Evolutionary conservation across 306 rosid genomes (phyloP).

Genomic region (Rosa chinensis): DNA sequence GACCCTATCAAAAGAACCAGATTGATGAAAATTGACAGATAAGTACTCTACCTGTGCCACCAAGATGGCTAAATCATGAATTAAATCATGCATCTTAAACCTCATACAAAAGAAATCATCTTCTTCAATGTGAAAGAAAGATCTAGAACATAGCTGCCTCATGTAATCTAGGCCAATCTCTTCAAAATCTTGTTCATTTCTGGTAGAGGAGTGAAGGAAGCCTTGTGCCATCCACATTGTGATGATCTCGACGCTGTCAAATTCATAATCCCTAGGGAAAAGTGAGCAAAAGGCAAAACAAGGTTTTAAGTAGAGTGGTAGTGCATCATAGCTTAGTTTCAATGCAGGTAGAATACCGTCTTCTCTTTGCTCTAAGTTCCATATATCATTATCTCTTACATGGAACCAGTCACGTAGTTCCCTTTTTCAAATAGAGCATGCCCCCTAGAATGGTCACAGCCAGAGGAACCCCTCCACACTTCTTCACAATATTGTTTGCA

Average conservation of each 20-base stretch:
- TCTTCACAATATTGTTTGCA: background rate
- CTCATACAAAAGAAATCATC: background rate
- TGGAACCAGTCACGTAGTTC: background rate
- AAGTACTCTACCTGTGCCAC: conserved; percentile 14
- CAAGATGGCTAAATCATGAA: conserved; percentile 28
- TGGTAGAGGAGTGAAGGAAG: conserved; percentile 13
- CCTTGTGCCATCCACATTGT: conserved; percentile 33
- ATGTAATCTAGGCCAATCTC: conserved; percentile 17
- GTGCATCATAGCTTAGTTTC: conserved; percentile 28
- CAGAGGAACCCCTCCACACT: background rate
- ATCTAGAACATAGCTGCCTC: conserved; percentile 22
- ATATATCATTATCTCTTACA: background rate
- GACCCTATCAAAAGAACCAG: background rate
- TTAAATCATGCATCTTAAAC: conserved; percentile 24
- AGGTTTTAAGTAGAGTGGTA: conserved; percentile 23
- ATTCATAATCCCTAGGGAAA: background rate
- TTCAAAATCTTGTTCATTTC: background rate
- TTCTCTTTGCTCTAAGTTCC: background rate
- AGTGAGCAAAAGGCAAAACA: conserved; percentile 34
- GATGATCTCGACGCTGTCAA: too few species aligned
- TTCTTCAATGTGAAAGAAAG: conserved; percentile 21
- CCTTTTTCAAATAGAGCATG: background rate
- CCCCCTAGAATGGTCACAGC: background rate
- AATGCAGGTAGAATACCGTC: background rate
- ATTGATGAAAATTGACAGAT: background rate